Evolutionary conservation across 75 land plant genomes (phyloP).

Genomic region (Chamaecyparis obtusa): DNA sequence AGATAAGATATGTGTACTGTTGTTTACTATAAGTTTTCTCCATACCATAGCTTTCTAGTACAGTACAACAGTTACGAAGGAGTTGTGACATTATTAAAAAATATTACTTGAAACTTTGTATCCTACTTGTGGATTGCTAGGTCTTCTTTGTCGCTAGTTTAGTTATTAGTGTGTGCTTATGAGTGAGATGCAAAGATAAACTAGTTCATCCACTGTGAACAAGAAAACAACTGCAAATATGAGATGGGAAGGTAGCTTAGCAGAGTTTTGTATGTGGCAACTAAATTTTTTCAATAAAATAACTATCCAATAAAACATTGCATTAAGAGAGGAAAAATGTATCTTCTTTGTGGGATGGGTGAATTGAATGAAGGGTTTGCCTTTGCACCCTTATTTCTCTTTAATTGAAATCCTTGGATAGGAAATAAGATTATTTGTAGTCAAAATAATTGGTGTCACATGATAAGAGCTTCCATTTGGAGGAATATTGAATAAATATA

Average conservation of each 20-base stretch:
- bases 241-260: neutral
- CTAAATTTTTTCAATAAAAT: neutral
- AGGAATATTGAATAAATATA: neutral
- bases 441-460: neutral
- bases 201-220: neutral
- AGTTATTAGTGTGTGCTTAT: neutral
- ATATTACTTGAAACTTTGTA: neutral
- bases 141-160: neutral
- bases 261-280: neutral
- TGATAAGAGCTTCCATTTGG: neutral
- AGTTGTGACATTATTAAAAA: neutral
- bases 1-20: neutral
- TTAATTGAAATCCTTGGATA: neutral
- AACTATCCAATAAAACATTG: neutral
- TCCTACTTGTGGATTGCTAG: neutral
- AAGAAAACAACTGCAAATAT: neutral
- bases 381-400: neutral
- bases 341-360: neutral
- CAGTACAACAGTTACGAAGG: neutral
- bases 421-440: neutral
- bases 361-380: neutral
- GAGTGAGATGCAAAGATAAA: neutral
- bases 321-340: neutral
- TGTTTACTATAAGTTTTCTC: neutral
- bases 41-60: neutral